These are phyloP conservation scores for Cyathus striatus DNA, from an alignment of 768 basidiomycete genomes.

Conservation along the genomic window DNA sequence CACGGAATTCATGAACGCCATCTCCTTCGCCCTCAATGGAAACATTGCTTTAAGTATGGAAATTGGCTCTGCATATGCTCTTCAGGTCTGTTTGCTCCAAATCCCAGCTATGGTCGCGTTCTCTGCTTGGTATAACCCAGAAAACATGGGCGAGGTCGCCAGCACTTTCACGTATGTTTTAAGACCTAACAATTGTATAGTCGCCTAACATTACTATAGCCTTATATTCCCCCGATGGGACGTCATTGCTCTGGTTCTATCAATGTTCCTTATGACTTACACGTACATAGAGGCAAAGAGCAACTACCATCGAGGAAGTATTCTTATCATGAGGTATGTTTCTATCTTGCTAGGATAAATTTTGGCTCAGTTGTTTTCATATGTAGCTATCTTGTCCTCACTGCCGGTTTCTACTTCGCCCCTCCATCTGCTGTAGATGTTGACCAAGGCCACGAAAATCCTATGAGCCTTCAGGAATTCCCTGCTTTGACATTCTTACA, in stretches of 20 bases:
- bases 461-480: slow-evolving; percentile 21
- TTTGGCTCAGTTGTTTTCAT: slow-evolving; percentile 6
- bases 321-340: slow-evolving; percentile 85
- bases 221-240: slow-evolving; percentile 99
- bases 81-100: slow-evolving; percentile 96
- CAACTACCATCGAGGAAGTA: slow-evolving; percentile 96
- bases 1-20: slow-evolving; percentile 99
- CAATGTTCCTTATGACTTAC: slow-evolving; percentile 97
- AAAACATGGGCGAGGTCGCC: slow-evolving; percentile 79
- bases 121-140: slow-evolving; percentile 90
- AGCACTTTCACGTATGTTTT: slow-evolving; percentile 87
- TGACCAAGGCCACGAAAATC: slow-evolving; percentile 25
- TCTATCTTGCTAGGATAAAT: neutral
- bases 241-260: slow-evolving; percentile 88
- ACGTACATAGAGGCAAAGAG: slow-evolving; percentile 99
- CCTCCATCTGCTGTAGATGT: slow-evolving; percentile 42
- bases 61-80: slow-evolving; percentile 97
- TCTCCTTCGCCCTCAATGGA: slow-evolving; percentile 93
- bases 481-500: slow-evolving; percentile 32
- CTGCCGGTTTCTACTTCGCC: slow-evolving; percentile 90
- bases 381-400: slow-evolving; percentile 83
- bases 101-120: slow-evolving; percentile 99
- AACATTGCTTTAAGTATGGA: slow-evolving; percentile 99
- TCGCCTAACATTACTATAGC: slow-evolving; percentile 31
- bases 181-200: neutral